Evolutionary conservation across 2,329 filamentous ascomycete genomes (phyloP), one percentile per base, ranked within the genome.

Genomic region (Penicillium glabrum): DNA sequence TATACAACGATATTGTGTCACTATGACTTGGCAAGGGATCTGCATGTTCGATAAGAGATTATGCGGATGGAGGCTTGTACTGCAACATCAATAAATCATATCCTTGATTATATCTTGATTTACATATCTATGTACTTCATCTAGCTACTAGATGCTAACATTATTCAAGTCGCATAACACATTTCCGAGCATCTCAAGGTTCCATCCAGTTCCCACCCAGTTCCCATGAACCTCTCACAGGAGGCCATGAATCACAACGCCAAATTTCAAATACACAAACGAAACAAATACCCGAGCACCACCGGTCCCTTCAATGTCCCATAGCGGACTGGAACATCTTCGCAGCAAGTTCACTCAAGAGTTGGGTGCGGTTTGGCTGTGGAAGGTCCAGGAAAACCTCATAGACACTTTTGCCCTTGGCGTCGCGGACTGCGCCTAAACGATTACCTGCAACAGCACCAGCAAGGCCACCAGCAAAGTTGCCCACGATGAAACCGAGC

Each of bases 371-470:
- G 69, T 96, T 93, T 50, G 82, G 82, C 74, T 91, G 89, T 50
- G 92, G 92, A 69, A 99, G 79, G 67, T 96, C 90, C 80, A 91
- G 69, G 73, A 93, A 98, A 16, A 97, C 95, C 27, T 87, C 82
- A 75, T 96, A 98, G 6, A 99, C 95, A 70, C 91, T 96, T 86
- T 97, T 98, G 23, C 93, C 93, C 76, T 87, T 92, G 31, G 89
- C 86, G 77, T 99, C 95, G 55, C 95, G 82, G 21, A 99, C 85
- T 7, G 91, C 90, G 1, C 95, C 95, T n/a, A 98, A 77, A 51
- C 93, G 79, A 76, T 97, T 98, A 11, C 95, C 95, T 0, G 93
- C 93, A 2, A 97, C 93, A 2, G 91, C 91, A 3, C 95, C 95
- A 0, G 93, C 93, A 37, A 98, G 75, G 68, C 93, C 83, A 0